Base-by-base conservation (phyloP, 441 rosid species). In the Brassica balearica region DNA sequence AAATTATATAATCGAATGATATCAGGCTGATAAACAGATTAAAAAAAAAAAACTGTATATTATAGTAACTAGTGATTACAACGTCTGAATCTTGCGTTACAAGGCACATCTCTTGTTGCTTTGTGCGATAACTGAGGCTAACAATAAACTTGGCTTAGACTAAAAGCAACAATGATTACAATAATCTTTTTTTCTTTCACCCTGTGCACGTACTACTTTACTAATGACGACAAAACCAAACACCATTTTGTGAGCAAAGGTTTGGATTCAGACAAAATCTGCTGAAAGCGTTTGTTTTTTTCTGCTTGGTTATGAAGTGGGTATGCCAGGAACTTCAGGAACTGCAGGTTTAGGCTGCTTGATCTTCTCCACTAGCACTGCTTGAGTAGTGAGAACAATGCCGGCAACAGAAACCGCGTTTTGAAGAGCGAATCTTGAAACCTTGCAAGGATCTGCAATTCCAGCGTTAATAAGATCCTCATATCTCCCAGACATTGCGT, bases 371-470 rank as follows among this genome's bases (percentile, higher is more conserved):
- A 89, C 88, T 25, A 90, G 34, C 61, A 85, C 87, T 17, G 97
- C 98, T 90, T 91, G 91, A 66, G 97, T 90, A 36, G 93, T 93
- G 56, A 91, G 88, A 73, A 91, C 86, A 53, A 88, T 62, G 11
- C 92, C 97, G 6, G 96, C 95, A 78, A 95, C 79, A 65, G 97
- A 95, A 74, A 85, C 94, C 9, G 97, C 97, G 72, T 84, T 91
- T 67, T 90, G 91, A 60, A 95, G 90, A 0, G 97, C 98, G 34
- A 92, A 89, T 80, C 94, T 88, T 32, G 92, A 82, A 80, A 95
- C 97, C 76, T 86, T 83, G 69, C 96, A 89, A 65, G 97, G 96
- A 82, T 92, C 94, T 12, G 82, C 82, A 0, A 91, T 86, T 79
- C 96, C 96, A 0, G 84, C 87, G 29, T 65, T 59, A 11, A 91